Conservation (phyloP, 345 rosid genomes). For the Eucalyptus virginea region DNA sequence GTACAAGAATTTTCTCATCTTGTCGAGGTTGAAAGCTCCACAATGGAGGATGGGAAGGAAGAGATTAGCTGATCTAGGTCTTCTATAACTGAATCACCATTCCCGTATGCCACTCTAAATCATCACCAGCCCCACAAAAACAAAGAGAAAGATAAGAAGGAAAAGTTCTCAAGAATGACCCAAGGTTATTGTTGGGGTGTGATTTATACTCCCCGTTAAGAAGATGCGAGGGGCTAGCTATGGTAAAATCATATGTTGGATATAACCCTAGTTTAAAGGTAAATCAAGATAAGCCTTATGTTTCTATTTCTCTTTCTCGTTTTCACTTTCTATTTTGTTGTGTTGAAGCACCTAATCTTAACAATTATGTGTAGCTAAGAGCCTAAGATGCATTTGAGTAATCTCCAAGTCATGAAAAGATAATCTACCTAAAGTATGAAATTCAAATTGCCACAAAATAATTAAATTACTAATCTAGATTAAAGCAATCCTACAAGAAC, state of each 20-base stretch:
- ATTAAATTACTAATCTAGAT: background rate
- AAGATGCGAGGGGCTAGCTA: background rate
- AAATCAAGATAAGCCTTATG: background rate
- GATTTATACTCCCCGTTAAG: background rate
- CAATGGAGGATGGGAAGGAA: background rate
- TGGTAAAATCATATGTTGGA: accelerated
- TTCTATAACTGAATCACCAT: background rate
- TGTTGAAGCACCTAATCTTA: background rate
- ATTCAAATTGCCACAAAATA: background rate
- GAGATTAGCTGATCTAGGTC: background rate
- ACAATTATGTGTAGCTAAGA: background rate
- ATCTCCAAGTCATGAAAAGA: background rate
- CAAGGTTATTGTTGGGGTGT: background rate
- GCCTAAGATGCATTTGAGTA: background rate
- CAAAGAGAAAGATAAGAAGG: background rate
- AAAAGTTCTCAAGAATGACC: background rate
- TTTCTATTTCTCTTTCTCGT: background rate
- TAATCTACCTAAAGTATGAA: background rate
- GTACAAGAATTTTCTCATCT: background rate
- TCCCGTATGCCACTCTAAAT: background rate
- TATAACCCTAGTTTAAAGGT: background rate
- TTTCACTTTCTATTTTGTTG: background rate
- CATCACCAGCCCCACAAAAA: background rate
- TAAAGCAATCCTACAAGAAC: background rate
- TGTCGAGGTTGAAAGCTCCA: background rate